Conservation (phyloP, 148 eudicot genomes). For the Rhododendron mucronatum region DNA sequence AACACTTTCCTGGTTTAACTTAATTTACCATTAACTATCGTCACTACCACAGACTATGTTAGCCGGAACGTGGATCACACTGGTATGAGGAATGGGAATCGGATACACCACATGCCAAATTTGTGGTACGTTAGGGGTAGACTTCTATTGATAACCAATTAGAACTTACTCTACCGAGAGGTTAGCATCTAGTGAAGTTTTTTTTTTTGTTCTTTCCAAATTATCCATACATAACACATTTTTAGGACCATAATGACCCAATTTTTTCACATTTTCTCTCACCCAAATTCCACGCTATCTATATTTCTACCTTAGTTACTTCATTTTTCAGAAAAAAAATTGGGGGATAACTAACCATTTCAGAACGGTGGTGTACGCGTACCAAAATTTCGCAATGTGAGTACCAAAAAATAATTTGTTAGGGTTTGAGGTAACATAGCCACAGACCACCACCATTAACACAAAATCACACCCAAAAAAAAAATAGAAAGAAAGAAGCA, state of each 20-base stretch:
- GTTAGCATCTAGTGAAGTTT: no score
- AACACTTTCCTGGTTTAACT: neutral
- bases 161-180: no score
- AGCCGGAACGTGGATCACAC: no score
- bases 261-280: no score
- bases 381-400: neutral
- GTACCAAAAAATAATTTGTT: neutral
- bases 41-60: no score
- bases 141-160: neutral
- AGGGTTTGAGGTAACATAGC: neutral
- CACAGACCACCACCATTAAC: neutral
- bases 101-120: neutral
- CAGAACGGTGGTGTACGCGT: neutral
- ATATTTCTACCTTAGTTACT: neutral
- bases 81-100: neutral
- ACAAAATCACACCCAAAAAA: neutral
- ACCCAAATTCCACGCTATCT: neutral
- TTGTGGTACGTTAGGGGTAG: neutral
- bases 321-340: neutral
- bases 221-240: neutral
- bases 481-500: neutral
- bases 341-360: neutral
- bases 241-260: neutral
- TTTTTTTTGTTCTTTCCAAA: no score
- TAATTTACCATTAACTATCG: neutral